Conservation (phyloP, 1,284 basidiomycete species). For the Fomitopsis betulina region DNA sequence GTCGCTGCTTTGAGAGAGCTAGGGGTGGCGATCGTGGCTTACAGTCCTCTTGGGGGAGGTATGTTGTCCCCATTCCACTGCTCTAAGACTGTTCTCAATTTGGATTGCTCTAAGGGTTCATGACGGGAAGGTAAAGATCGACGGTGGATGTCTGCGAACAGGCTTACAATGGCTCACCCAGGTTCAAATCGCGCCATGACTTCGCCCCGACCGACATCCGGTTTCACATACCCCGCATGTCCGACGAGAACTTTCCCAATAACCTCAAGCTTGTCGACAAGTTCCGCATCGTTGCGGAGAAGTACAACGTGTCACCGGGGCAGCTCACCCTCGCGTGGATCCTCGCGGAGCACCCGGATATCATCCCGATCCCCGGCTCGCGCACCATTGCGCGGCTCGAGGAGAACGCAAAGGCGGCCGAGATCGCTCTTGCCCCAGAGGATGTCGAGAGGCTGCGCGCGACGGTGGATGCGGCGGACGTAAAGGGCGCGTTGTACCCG, state of each 20-base stretch:
- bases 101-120: neutral
- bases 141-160: neutral
- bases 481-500: constrained; percentile 3
- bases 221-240: neutral
- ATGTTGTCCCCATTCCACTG: neutral
- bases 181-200: constrained; percentile 2
- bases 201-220: neutral
- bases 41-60: constrained; percentile 33
- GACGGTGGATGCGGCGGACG: constrained; percentile 7
- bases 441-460: neutral
- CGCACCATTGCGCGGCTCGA: neutral
- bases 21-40: constrained; percentile 34
- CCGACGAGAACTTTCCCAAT: constrained; percentile 3
- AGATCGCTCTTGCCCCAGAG: neutral
- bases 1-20: constrained; percentile 27
- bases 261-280: constrained; percentile 1
- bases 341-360: constrained; percentile 28
- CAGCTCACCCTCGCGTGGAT: constrained; percentile 41
- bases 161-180: neutral
- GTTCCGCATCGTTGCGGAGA: constrained; percentile 3
- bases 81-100: neutral
- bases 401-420: constrained; percentile 2
- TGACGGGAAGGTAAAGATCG: neutral
- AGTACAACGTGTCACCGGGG: constrained; percentile 29
- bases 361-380: constrained; percentile 34